Evolutionary conservation across 495 filamentous ascomycete genomes (phyloP), one percentile per base, ranked within the genome.

Genomic region (Penicillium egyptiacum): DNA sequence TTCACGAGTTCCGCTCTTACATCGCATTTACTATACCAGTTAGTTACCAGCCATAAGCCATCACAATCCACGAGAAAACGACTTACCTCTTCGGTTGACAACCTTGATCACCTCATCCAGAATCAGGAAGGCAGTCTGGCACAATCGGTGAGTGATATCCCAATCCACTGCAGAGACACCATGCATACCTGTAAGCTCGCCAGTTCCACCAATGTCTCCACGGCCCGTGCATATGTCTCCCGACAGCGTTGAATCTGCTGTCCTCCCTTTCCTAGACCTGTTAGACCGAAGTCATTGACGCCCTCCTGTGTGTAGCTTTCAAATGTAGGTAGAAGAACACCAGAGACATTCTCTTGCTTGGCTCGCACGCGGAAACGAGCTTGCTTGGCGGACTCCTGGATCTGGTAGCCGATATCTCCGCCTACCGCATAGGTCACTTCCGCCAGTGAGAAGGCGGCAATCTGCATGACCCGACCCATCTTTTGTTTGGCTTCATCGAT

Each of bases 401-500:
- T 89, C 75, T 98, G 94, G 75, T 96, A 99, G 22, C 86, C 88
- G 61, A 99, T 96, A 65, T 96, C 90, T 68, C 92, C 91, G 56
- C 95, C 95, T 14, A 96, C 92, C 31, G 95, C 95, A 65, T 98
- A 99, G 51, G 91, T 96, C 31, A 98, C 95, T 81, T 97, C 95
- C 51, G 94, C 95, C 37, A 99, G 82, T 3, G 94, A 97, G 73
- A 99, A 96, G 26, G 95, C 91, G 12, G 94, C 94, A 72, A 99
- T 94, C 68, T 97, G 92, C 94, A 99, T 98, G 14, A 99, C 95
- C 12, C 94, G 86, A 42, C 94, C 94, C 94, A 99, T 99, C 80
- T 99, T 99, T 60, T 91, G 91, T 76, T 99, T 99, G 26, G 94
- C 94, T 72, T 98, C 93, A 77, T 98, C 94, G 75, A 99, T 98